Base-by-base conservation (phyloP, 2,329 filamentous ascomycete genomes). In the Eutypella sp. region DNA sequence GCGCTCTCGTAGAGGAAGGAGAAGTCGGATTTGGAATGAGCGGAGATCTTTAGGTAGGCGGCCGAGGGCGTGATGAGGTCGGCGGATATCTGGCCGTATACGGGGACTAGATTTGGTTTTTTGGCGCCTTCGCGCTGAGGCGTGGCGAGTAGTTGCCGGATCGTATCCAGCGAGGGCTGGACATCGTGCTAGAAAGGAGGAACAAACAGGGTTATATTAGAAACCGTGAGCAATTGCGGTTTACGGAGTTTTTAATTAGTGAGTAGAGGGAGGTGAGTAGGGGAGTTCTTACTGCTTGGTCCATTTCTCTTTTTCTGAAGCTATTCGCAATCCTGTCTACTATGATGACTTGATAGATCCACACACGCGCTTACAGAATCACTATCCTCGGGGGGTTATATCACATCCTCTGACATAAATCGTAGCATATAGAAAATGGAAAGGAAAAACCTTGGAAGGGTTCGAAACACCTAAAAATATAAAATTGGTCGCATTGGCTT, bases 1-100 rank as follows among this genome's bases (percentile, higher is more conserved):
- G 92, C 93, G 60, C 90, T 96, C 70, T 99, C 93, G 67, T 96
- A 95, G 40, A 99, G 81, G 65, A 96, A 97, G 3, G 92, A 96
- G 60, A 89, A 83, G 56, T 88, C 84, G 41, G 87, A 87, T 55
- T 78, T 72, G 24, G 79, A 86, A 75, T 85, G 83, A 51, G 83
- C 78, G 29, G 88, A 85, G 56, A 96, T 78, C 70, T 96, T 97
- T 55, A 99, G 79, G 68, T 97, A 99, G 57, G 95, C 92, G 51
- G 88, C 81, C n/a, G 89, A 92, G 3, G 93, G 93, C 1, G 92
- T 99, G 65, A 97, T 79, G 56, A 97, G 84, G 67, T 96, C 92
- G 57, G 92, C 92, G 5, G 89, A 83, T 57, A 96, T 89, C 53
- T 91, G 88, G 22, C 87, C 84, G 67, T 85, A 90, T 36, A 96